Conservation (phyloP, 148 eudicot genomes). For the Chenopodium formosanum region DNA sequence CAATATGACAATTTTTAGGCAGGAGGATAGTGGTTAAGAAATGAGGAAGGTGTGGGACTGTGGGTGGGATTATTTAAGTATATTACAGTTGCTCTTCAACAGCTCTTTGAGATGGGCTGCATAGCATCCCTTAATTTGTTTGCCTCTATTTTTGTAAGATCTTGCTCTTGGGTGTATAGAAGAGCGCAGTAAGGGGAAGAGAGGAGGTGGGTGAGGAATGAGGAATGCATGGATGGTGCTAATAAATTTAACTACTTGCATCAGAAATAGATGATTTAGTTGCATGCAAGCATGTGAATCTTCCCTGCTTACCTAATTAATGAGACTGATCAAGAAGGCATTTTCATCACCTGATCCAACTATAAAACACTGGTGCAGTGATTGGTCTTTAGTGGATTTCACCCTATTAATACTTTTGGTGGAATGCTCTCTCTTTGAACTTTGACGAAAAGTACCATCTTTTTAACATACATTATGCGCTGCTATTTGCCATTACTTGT, state of each 20-base stretch:
- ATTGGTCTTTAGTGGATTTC: constrained; percentile 8
- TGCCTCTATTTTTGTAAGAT: not conserved
- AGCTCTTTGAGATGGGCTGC: not conserved
- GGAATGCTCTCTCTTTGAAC: constrained; percentile 2
- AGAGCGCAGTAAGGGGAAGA: constrained; percentile 5
- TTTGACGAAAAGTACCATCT: not conserved
- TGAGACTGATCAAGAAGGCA: constrained; percentile 4
- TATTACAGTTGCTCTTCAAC: not conserved
- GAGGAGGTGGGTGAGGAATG: constrained; percentile 39
- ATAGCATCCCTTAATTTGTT: not conserved
- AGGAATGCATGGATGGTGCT: constrained; percentile 32
- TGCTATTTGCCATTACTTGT: not conserved
- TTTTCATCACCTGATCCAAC: constrained; percentile 3
- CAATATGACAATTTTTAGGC: not conserved
- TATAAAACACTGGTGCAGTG: constrained; percentile 20
- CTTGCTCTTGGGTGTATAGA: not conserved
- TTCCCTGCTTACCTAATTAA: constrained; percentile 33
- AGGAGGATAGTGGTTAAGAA: constrained; percentile 9
- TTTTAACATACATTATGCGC: not conserved
- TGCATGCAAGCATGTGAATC: constrained; percentile 25
- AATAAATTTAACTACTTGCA: constrained; percentile 26
- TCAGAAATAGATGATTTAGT: constrained; percentile 30
- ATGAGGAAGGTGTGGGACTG: not conserved
- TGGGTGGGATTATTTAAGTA: not conserved
- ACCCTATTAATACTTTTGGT: not conserved